Conservation (phyloP, 2,329 filamentous ascomycete genomes). For the Colletotrichum scovillei region DNA sequence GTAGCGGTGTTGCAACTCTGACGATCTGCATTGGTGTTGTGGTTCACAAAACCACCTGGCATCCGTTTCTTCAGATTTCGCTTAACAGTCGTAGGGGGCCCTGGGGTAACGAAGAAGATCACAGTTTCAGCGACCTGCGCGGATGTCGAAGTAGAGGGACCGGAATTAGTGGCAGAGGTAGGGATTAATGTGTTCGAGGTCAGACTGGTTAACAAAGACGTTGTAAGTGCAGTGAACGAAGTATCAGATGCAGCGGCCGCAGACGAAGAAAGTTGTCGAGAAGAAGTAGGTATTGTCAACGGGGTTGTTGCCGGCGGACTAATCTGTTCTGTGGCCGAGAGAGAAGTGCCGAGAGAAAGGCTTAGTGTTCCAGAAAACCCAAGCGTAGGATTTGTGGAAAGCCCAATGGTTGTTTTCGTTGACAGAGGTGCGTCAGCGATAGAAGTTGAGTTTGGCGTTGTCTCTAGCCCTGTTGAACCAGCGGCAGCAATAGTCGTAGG, state of each 20-base stretch:
- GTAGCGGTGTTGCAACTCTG: not conserved
- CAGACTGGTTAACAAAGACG: no score
- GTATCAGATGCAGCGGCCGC: not conserved
- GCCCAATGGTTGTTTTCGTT: not conserved
- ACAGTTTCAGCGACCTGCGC: not conserved
- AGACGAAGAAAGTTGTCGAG: no score
- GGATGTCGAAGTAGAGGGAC: not conserved
- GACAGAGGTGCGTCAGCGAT: not conserved
- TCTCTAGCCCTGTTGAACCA: not conserved
- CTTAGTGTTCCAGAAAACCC: not conserved
- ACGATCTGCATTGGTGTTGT: not conserved
- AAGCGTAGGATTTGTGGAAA: no score
- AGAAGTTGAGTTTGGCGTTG: no score
- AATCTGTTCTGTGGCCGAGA: not conserved
- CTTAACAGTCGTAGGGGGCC: not conserved
- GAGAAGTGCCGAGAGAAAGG: not conserved
- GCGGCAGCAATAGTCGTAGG: no score
- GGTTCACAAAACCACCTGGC: not conserved
- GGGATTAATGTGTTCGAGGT: no score
- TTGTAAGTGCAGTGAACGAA: not conserved
- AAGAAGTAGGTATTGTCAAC: no score
- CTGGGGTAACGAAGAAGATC: not conserved
- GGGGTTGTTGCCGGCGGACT: not conserved
- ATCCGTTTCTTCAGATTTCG: not conserved
- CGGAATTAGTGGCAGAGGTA: no score